Percentiles rank a stretch among this genome's conserved stretches.
Evolutionary conservation across 441 rosid species (phyloP).

Genomic region (Populus trichocarpa): DNA sequence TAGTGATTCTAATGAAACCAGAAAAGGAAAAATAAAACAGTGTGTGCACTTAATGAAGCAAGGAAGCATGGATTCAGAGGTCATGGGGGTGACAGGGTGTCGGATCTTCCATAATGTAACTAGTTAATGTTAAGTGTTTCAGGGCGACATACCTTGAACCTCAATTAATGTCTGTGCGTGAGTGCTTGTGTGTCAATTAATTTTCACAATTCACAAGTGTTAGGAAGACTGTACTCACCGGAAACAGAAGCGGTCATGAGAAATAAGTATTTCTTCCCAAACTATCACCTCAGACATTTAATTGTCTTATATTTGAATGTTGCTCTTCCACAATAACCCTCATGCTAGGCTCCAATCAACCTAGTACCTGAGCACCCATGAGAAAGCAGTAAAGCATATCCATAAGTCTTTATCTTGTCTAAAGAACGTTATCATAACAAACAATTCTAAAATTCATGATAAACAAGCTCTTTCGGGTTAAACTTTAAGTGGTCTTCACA

Average conservation of each 20-base stretch:
- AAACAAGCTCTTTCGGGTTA: background rate
- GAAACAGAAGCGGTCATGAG: background rate
- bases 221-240: background rate
- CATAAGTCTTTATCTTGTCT: background rate
- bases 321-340: background rate
- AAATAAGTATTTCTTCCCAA: background rate
- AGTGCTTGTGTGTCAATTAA: background rate
- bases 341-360: constrained; percentile 31
- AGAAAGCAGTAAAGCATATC: background rate
- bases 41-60: background rate
- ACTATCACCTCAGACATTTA: constrained; percentile 1
- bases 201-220: background rate
- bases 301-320: constrained; percentile 2
- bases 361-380: constrained; percentile 17
- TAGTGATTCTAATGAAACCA: background rate
- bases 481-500: background rate
- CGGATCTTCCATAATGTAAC: background rate
- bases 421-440: background rate
- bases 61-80: background rate
- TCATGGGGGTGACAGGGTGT: background rate
- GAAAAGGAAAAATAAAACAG: background rate
- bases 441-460: background rate
- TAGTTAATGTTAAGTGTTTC: background rate
- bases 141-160: background rate
- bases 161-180: background rate